Percentiles rank a stretch among this genome's conserved stretches.
These are phyloP conservation scores for Solanum arcanum DNA, from an alignment of 257 asterid genomes.

Conservation along the genomic window DNA sequence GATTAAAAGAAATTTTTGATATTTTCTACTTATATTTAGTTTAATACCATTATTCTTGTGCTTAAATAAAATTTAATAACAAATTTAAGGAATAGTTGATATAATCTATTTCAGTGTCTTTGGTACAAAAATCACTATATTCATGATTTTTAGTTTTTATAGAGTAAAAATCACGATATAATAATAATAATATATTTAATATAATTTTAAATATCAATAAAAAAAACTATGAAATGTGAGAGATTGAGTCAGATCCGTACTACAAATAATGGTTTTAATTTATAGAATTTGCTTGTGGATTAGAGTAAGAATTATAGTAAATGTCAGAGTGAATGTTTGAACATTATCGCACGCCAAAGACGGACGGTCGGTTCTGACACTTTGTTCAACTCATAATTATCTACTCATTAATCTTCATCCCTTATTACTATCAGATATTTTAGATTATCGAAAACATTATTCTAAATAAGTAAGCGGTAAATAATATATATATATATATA, in stretches of 20 bases:
- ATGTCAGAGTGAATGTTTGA: not conserved
- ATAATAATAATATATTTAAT: not conserved
- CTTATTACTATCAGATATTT: not conserved
- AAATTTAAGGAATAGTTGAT: no score
- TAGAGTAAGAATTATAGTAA: not conserved
- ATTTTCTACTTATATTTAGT: no score
- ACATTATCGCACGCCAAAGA: not conserved
- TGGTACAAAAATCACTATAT: not conserved
- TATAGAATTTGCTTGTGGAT: not conserved
- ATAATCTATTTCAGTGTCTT: fast-evolving
- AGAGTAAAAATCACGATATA: not conserved
- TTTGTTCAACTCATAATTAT: not conserved
- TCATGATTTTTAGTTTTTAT: not conserved
- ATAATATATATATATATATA: no score
- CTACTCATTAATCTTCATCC: not conserved
- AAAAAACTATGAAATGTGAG: not conserved
- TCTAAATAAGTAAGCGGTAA: no score
- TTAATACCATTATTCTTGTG: no score
- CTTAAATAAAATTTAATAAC: not conserved
- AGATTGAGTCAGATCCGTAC: not conserved
- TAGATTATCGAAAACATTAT: not conserved
- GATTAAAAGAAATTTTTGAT: no score
- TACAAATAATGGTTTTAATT: not conserved
- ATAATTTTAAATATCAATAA: not conserved
- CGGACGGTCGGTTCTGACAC: not conserved